Base-by-base conservation (phyloP, 75 land plant species). In the Pinus albicaulis region DNA sequence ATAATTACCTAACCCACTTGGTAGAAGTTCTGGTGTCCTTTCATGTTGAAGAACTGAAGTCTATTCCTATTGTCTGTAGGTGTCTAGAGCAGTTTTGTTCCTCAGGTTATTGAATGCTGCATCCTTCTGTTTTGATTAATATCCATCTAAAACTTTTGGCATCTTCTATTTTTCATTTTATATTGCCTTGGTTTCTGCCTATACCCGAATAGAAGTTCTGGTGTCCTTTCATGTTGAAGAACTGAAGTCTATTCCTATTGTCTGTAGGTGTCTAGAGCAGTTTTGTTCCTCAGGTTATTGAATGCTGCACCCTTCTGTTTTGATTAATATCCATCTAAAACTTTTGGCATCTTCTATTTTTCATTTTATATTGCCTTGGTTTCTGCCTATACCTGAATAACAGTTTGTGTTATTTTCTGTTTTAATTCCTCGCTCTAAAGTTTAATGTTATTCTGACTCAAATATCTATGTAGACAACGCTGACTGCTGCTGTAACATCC, bases 61-160 rank as follows among this genome's bases (percentile, higher is more conserved):
- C 53, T 48, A 10, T 48, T 48, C 53, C 53, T 48, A 48, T 48
- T 48, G 11, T 48, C 11, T 63, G 66, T 2, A 34, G 17, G 38
- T 63, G 36, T 31, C 14, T 63, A 62, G 28, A 28, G 34, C 2
- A 3, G 17, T 12, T 63, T 28, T 4, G 16, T 15, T 15, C 17
- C 17, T 12, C 31, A 63, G 38, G 66, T 31, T 63, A 26, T 4
- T 63, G 17, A 31, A 34, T 7, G 31, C 36, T 17, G 17, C 16
- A 7, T 31, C 34, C 14, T 34, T 63, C 13, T 16, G 26, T 26
- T 62, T 34, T 62, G 65, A 62, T 62, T 22, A 20, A 13, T 71
- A 72, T 72, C 24, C 25, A 55, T 72, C 22, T 28, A 38, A 71
- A 24, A 26, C 22, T 63, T 62, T 63, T 63, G 66, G 57, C 20